Conservation (phyloP, 2,329 filamentous ascomycete genomes). For the Fusarium irregulare region DNA sequence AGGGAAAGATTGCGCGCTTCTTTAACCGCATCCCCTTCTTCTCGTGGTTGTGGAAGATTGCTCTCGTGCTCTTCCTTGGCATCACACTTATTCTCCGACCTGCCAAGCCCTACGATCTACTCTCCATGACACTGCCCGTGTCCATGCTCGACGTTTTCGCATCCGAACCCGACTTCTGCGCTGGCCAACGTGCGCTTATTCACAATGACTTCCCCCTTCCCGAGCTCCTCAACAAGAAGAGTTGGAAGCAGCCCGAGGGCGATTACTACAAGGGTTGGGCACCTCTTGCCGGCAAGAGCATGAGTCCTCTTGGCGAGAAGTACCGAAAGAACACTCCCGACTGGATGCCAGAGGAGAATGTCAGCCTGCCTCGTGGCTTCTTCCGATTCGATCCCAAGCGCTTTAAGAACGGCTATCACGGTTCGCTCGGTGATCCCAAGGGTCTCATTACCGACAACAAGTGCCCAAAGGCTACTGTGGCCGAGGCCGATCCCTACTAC, state of each 20-base stretch:
- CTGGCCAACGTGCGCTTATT: slow-evolving; percentile 38
- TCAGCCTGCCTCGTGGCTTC: slow-evolving; percentile 45
- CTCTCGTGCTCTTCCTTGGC: slow-evolving; percentile 36
- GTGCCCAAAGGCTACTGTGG: slow-evolving; percentile 27
- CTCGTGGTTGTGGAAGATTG: slow-evolving; percentile 32
- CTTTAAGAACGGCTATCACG: slow-evolving; percentile 39
- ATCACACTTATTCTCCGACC: slow-evolving; percentile 44
- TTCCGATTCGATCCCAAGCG: slow-evolving; percentile 45
- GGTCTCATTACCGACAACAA: slow-evolving; percentile 12
- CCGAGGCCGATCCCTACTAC: slow-evolving; percentile 51
- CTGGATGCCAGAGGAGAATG: slow-evolving; percentile 45
- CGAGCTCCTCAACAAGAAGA: slow-evolving; percentile 39
- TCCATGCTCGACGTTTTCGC: slow-evolving; percentile 48
- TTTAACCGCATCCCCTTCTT: slow-evolving; percentile 21
- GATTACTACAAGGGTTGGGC: slow-evolving; percentile 52
- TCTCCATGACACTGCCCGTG: slow-evolving; percentile 49
- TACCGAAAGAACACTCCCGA: slow-evolving; percentile 45
- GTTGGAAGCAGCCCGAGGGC: slow-evolving; percentile 45
- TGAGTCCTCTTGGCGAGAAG: slow-evolving; percentile 38
- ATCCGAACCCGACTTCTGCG: slow-evolving; percentile 44
- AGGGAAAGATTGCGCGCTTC: slow-evolving; percentile 21
- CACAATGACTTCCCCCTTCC: slow-evolving; percentile 49
- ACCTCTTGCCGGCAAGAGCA: slow-evolving; percentile 32
- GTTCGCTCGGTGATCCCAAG: slow-evolving; percentile 19
- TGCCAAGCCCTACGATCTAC: slow-evolving; percentile 48